phyloP scores from a whole-genome alignment of 2,329 filamentous ascomycete species.

The Talaromyces islandicus region DNA sequence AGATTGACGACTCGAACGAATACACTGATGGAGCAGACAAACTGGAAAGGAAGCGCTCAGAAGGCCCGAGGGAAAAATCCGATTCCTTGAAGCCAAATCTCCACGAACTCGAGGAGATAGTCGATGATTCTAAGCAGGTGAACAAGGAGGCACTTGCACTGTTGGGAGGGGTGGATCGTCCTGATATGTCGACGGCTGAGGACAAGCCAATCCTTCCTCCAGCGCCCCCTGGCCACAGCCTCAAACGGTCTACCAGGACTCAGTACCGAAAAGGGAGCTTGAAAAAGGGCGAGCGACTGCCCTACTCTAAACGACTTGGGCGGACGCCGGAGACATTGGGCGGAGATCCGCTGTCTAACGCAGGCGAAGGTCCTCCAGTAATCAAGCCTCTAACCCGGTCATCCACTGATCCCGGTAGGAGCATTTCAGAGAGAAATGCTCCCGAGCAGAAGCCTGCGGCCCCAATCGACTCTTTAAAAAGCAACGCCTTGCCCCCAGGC shows the following conservation, averaged over 20 bases:
- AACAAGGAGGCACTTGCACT: slow-evolving; percentile 61
- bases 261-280: slow-evolving; percentile 86
- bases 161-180: slow-evolving; percentile 36
- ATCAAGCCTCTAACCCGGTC: slow-evolving; percentile 28
- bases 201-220: slow-evolving; percentile 84
- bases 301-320: slow-evolving; percentile 67
- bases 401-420: slow-evolving; percentile 31
- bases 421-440: slow-evolving; percentile 9
- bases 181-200: slow-evolving; percentile 46
- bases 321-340: slow-evolving; percentile 58
- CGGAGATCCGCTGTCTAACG: slow-evolving; percentile 40
- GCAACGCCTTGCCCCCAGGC: slow-evolving; percentile 13
- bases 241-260: slow-evolving; percentile 86
- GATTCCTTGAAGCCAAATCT: slow-evolving; percentile 58
- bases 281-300: slow-evolving; percentile 67
- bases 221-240: slow-evolving; percentile 64
- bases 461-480: background rate
- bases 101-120: slow-evolving; percentile 68
- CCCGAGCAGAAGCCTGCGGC: background rate
- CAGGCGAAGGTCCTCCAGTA: slow-evolving; percentile 26
- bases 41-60: slow-evolving; percentile 66
- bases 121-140: slow-evolving; percentile 61
- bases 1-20: slow-evolving; percentile 70
- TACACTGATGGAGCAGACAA: slow-evolving; percentile 81
- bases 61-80: slow-evolving; percentile 45